phyloP scores from a whole-genome alignment of 768 basidiomycete genomes.

The Mycena galericulata region DNA sequence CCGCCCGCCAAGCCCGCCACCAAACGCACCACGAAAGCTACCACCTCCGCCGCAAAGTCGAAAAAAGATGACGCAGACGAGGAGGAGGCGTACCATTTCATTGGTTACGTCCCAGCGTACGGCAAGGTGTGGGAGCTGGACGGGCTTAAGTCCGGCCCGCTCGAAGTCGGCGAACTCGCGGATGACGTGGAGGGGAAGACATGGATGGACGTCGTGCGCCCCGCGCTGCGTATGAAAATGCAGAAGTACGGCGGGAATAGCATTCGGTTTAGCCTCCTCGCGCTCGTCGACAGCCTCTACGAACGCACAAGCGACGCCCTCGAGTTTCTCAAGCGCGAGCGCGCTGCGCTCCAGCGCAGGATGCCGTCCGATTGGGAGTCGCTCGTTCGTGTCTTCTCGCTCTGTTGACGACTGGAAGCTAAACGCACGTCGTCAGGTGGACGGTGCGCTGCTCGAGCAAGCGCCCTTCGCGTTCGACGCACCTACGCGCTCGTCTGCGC shows the following conservation, averaged over 20 bases:
- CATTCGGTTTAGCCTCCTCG: constrained; percentile 72
- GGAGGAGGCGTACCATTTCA: constrained; percentile 71
- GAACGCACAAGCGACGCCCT: constrained; percentile 62
- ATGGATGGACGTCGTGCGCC: constrained; percentile 75
- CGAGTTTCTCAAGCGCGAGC: constrained; percentile 65
- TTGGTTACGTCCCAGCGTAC: constrained; percentile 70
- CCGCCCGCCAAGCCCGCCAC: constrained; percentile 50
- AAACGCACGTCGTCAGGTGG: constrained; percentile 49
- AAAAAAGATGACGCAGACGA: constrained; percentile 40
- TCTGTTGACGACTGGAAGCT: background rate
- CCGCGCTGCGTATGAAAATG: constrained; percentile 72
- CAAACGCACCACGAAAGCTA: constrained; percentile 45
- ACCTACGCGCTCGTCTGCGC: constrained; percentile 38
- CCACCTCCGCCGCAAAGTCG: constrained; percentile 17
- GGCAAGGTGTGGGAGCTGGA: constrained; percentile 82
- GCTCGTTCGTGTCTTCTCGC: constrained; percentile 33
- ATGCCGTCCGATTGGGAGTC: constrained; percentile 55
- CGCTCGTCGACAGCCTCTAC: constrained; percentile 66
- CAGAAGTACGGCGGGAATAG: constrained; percentile 62
- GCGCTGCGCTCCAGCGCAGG: constrained; percentile 56
- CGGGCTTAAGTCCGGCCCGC: constrained; percentile 69
- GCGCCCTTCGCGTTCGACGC: constrained; percentile 47
- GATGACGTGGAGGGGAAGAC: constrained; percentile 27
- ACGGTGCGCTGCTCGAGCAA: constrained; percentile 47
- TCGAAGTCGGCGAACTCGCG: constrained; percentile 72